These are phyloP conservation scores for Sphagnum contortum DNA, from an alignment of 225 moss, liverwort and hornwort species.

Conservation along the genomic window DNA sequence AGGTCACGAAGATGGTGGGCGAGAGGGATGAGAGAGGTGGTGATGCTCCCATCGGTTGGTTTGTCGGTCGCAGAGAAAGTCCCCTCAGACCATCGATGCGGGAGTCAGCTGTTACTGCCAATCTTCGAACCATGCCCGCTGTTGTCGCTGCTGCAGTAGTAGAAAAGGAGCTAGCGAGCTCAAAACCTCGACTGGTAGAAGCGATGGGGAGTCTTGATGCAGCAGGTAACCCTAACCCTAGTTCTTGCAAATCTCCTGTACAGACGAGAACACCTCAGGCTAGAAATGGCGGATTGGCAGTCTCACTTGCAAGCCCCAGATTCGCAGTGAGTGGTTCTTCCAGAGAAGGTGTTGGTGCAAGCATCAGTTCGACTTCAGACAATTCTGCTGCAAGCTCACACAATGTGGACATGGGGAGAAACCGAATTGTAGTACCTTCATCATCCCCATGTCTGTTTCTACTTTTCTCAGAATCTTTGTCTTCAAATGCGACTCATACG, in stretches of 20 bases:
- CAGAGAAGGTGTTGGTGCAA: conserved; percentile 11
- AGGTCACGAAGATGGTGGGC: conserved; percentile 51
- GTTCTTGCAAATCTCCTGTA: conserved; percentile 8
- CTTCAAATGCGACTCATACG: conserved; percentile 65
- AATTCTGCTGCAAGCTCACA: neutral
- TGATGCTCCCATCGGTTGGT: conserved; percentile 92
- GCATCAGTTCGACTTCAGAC: conserved; percentile 3
- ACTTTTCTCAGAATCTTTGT: conserved; percentile 68
- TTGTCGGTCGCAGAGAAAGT: conserved; percentile 64
- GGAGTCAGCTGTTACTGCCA: conserved; percentile 63
- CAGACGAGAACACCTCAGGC: conserved; percentile 1
- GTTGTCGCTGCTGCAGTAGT: conserved; percentile 12
- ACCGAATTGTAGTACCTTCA: conserved; percentile 26
- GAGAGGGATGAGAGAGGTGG: conserved; percentile 71
- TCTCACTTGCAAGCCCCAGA: no score
- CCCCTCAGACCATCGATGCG: conserved; percentile 83
- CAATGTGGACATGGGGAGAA: conserved; percentile 2
- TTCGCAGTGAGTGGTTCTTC: neutral
- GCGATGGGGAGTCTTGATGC: conserved; percentile 1
- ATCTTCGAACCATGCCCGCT: conserved; percentile 37
- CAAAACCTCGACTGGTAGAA: neutral
- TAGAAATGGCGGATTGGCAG: neutral
- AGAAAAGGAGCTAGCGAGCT: conserved; percentile 22
- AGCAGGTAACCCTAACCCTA: conserved; percentile 6
- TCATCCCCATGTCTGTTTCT: conserved; percentile 69